Conservation (phyloP, 768 basidiomycete species). For the Mycena pura region DNA sequence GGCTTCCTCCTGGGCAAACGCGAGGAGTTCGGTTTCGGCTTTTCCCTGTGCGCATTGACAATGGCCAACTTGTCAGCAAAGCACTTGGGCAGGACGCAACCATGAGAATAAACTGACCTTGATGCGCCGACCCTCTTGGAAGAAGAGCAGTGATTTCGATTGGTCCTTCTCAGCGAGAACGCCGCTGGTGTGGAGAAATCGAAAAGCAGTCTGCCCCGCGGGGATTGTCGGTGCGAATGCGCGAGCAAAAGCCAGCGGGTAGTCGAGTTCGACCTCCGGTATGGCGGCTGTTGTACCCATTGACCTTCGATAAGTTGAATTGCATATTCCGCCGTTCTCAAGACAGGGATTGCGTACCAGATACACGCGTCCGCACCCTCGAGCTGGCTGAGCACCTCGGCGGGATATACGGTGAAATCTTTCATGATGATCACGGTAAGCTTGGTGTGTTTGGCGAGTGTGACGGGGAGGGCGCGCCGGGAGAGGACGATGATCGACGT, state of each 20-base stretch:
- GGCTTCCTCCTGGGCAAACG: not conserved
- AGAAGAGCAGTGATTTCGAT: not conserved
- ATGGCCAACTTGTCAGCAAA: too few species aligned
- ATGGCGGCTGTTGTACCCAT: constrained; percentile 1
- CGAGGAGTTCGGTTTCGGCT: constrained; percentile 2
- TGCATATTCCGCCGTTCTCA: too few species aligned
- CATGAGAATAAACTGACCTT: not conserved
- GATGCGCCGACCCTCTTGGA: not conserved
- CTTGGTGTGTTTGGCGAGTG: not conserved
- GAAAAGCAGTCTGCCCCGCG: not conserved
- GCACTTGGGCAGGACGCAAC: not conserved
- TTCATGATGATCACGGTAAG: constrained; percentile 1
- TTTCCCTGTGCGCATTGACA: constrained; percentile 1
- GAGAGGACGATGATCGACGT: constrained; percentile 14
- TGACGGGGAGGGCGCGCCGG: constrained; percentile 2
- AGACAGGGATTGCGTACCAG: not conserved
- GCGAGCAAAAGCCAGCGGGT: constrained; percentile 8
- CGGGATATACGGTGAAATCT: constrained; percentile 5
- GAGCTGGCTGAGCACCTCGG: not conserved
- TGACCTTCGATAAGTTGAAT: too few species aligned
- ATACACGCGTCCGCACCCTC: constrained; percentile 16
- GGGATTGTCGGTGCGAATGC: not conserved
- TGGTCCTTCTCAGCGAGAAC: constrained; percentile 6
- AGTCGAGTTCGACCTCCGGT: constrained; percentile 18
- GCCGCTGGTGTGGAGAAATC: constrained; percentile 8